Percentiles rank a stretch among this genome's conserved stretches.
phyloP scores from a whole-genome alignment of 2,329 filamentous ascomycete species.

The Myriosclerotinia duriaeana region DNA sequence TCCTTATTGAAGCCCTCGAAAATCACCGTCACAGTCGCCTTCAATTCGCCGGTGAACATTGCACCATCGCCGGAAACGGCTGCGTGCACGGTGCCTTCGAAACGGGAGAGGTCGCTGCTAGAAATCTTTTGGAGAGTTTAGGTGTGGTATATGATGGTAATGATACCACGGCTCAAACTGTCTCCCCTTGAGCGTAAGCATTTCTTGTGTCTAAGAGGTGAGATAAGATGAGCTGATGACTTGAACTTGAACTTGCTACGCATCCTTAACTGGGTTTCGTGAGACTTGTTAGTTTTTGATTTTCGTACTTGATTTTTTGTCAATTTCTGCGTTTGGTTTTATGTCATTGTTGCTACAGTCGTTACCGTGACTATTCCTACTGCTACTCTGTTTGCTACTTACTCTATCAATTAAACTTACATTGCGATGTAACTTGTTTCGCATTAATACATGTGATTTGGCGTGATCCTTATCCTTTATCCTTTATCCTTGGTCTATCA shows the following conservation, averaged over 20 bases:
- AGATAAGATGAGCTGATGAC: conserved; percentile 19
- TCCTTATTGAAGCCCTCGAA: conserved; percentile 43
- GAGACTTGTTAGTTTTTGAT: conserved; percentile 21
- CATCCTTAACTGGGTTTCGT: conserved; percentile 21
- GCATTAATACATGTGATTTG: neutral
- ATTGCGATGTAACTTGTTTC: neutral
- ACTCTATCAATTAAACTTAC: neutral
- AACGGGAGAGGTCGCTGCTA: conserved; percentile 45
- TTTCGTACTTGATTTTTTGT: neutral
- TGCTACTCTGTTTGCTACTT: conserved; percentile 3
- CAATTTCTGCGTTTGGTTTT: neutral
- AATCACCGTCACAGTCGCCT: conserved; percentile 42
- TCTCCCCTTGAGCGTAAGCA: conserved; percentile 27
- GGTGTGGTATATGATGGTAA: conserved; percentile 42
- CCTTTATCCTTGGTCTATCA: neutral
- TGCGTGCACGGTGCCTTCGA: conserved; percentile 49
- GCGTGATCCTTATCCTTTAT: neutral
- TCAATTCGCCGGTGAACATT: conserved; percentile 47
- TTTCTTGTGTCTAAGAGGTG: conserved; percentile 19
- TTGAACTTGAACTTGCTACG: conserved; percentile 23
- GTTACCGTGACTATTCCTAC: neutral
- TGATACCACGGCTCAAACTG: conserved; percentile 33
- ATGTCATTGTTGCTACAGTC: neutral
- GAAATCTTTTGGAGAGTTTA: conserved; percentile 43
- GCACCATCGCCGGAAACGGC: conserved; percentile 45